Evolutionary conservation across 768 basidiomycete genomes (phyloP).

Genomic region (Suillus clintonianus): DNA sequence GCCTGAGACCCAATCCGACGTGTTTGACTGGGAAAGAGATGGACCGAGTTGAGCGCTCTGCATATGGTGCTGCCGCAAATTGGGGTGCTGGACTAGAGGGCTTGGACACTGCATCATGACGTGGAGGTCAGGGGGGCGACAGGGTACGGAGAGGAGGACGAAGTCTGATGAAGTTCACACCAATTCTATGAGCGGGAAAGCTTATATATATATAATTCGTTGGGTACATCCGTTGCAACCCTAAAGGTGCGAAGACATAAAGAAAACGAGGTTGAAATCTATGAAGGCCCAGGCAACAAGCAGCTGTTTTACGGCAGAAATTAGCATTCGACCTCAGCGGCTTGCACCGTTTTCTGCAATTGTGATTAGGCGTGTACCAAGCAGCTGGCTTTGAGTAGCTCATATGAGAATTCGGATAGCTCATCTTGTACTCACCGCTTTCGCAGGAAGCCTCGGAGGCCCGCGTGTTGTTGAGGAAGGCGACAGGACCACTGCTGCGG

Average conservation of each 20-base stretch:
- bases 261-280: constrained; percentile 17
- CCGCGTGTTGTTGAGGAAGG: constrained; percentile 13
- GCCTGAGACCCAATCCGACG: constrained; percentile 25
- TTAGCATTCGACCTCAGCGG: constrained; percentile 31
- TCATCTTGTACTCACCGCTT: constrained; percentile 14
- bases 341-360: constrained; percentile 3
- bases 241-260: constrained; percentile 17
- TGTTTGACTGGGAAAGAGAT: constrained; percentile 14
- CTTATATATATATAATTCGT: constrained; percentile 24
- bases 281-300: constrained; percentile 16
- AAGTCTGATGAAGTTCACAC: constrained; percentile 9
- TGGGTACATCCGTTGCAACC: constrained; percentile 8
- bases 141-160: constrained; percentile 5
- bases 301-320: constrained; percentile 14
- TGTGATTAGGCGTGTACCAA: background rate
- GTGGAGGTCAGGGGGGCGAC: background rate
- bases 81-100: constrained; percentile 12
- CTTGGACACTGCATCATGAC: constrained; percentile 13
- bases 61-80: constrained; percentile 19
- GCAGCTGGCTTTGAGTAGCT: constrained; percentile 5
- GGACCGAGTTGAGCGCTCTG: constrained; percentile 8
- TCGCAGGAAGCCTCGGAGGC: constrained; percentile 15
- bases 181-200: constrained; percentile 5
- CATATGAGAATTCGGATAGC: constrained; percentile 11
- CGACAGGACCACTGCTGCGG: background rate